Evolutionary conservation across 148 eudicot genomes (phyloP).

Genomic region (Salicornia ramosissima): DNA sequence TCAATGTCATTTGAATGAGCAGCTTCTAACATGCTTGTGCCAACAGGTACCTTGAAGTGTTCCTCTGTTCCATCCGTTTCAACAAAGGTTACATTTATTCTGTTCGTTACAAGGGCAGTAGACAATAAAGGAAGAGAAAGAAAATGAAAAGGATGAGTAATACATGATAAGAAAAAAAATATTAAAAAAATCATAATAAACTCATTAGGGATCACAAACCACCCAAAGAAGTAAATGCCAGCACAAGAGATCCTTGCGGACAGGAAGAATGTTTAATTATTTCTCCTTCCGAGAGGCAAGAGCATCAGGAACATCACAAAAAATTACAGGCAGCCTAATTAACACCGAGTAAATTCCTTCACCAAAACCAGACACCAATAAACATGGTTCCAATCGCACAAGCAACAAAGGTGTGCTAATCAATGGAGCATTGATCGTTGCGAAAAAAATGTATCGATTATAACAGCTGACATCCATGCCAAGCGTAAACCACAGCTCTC

Average conservation of each 20-base stretch:
- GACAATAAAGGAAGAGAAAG: not conserved
- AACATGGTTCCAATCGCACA: not conserved
- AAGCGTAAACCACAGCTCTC: too few species aligned
- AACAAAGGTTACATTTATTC: conserved; percentile 85
- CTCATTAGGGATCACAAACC: not conserved
- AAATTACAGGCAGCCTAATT: not conserved
- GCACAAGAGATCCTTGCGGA: not conserved
- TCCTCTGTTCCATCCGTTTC: conserved; percentile 85
- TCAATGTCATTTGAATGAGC: conserved; percentile 88
- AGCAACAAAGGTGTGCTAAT: not conserved
- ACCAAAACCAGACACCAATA: not conserved
- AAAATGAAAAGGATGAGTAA: not conserved
- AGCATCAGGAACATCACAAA: not conserved
- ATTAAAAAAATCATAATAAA: not conserved
- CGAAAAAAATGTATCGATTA: too few species aligned
- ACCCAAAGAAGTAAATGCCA: not conserved
- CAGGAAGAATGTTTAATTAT: not conserved
- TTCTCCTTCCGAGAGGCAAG: not conserved
- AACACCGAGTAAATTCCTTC: not conserved
- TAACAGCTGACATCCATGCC: not conserved
- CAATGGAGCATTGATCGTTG: too few species aligned
- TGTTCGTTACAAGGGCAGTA: conserved; percentile 30
- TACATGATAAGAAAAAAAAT: conserved; percentile 12
- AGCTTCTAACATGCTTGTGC: conserved; percentile 92
- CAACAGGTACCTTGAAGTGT: conserved; percentile 69